phyloP scores from a whole-genome alignment of 2,329 filamentous ascomycete genomes.

The Xylariaceae sp. region DNA sequence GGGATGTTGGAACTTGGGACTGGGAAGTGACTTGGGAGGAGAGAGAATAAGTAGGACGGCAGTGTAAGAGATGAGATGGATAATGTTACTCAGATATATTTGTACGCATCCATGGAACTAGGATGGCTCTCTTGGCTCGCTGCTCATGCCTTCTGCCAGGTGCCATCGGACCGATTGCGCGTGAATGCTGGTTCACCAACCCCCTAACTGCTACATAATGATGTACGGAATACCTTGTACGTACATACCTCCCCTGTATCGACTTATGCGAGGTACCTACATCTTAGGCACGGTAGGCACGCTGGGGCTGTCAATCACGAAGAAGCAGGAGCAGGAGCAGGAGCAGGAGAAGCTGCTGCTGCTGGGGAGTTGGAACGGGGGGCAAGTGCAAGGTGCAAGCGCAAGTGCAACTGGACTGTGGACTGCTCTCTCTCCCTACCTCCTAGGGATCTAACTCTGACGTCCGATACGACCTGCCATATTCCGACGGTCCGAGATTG shows the following conservation, averaged over 20 bases:
- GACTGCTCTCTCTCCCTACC: no score
- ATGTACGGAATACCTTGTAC: not conserved
- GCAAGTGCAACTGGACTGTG: no score
- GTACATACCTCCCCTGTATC: not conserved
- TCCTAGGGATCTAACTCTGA: not conserved
- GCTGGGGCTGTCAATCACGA: no score
- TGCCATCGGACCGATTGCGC: not conserved
- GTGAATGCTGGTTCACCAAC: not conserved
- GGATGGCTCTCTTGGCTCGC: not conserved
- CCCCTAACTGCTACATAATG: not conserved
- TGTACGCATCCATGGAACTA: not conserved
- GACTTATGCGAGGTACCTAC: not conserved
- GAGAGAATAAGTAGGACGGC: not conserved
- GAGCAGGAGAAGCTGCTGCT: no score
- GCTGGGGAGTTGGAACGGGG: no score
- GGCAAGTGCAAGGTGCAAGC: no score
- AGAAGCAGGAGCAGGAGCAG: no score
- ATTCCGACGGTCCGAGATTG: not conserved
- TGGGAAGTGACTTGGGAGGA: not conserved
- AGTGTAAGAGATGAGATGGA: not conserved
- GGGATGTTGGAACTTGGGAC: not conserved
- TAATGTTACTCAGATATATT: not conserved
- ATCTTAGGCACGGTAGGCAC: not conserved
- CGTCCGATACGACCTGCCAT: not conserved
- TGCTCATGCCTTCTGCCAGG: not conserved